Base-by-base conservation (phyloP, 768 basidiomycete species). In the Phanerochaete carnosa region DNA sequence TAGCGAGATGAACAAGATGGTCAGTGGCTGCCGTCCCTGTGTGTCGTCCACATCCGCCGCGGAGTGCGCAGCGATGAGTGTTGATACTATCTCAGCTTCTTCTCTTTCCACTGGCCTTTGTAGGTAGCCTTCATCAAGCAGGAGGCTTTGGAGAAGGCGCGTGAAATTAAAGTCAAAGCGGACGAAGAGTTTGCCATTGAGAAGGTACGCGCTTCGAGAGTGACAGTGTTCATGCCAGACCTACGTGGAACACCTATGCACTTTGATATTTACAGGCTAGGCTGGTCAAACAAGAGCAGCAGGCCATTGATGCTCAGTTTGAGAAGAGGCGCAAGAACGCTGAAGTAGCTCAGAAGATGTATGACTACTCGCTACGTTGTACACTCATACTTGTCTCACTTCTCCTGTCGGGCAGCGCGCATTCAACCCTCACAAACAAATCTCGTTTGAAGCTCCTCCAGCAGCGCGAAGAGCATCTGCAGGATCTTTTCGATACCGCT, bases 1-100 rank as follows among this genome's bases (percentile, higher is more conserved):
- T 69, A 90, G 79, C 69, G 96, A 98, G 82, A 94, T 98, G 92
- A 95, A 94, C 80, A 98, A 98, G 86, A 98, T 98, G 96, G 96
- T 95, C 58, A 57, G 82, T 55, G 35, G 32, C n/a, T 43, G 35
- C 39, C 60, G 52, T 46, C 15, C 32, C 52, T 29, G 61, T 61
- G 63, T 29, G 50, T 43, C 28, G 25, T 53, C 54, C 29, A 37
- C 45, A 37, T 16, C 55, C 39, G 8, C 4, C 57, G 59, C 49
- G 62, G 45, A 43, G 28, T 26, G 57, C 26, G 45, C 59, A 30
- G 32, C 29, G 45, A 43, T 53, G 45, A 47, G 43, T 46, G 47
- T 58, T 45, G 47, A 62, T 65, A 43, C 60, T 32, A 29, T 58
- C 6, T 35, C 22, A 32, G 39, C 43, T 51, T 5, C 3, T 59